Percentiles rank a stretch among this genome's conserved stretches.
Conservation (phyloP, 177 flowering plant genomes). For the Vitis hybrid region DNA sequence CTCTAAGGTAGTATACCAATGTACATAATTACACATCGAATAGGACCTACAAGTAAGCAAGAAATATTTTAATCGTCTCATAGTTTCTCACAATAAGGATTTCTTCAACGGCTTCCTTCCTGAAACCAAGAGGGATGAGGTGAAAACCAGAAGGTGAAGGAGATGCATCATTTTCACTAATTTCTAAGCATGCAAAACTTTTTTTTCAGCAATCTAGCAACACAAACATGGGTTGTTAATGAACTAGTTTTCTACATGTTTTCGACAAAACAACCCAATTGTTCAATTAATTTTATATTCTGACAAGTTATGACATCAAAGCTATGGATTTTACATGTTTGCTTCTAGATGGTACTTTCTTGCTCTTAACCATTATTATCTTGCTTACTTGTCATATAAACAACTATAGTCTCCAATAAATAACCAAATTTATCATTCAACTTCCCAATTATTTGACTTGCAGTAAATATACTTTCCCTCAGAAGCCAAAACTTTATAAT, state of each 20-base stretch:
- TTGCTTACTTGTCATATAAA: conserved; percentile 6
- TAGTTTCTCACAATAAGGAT: too few species aligned
- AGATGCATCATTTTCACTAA: conserved; percentile 7
- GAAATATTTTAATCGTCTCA: too few species aligned
- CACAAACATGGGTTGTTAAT: neutral
- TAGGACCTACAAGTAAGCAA: too few species aligned
- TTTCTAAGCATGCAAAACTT: neutral
- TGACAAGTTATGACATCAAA: neutral
- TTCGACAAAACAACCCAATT: conserved; percentile 1
- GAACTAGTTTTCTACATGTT: conserved; percentile 3
- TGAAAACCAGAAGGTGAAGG: too few species aligned
- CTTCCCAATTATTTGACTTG: too few species aligned
- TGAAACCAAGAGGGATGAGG: too few species aligned
- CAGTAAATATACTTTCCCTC: too few species aligned
- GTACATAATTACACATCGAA: too few species aligned
- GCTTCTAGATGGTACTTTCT: neutral
- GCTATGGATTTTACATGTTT: neutral
- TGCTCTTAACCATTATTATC: conserved; percentile 5
- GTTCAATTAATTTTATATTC: conserved; percentile 1
- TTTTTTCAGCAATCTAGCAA: neutral
- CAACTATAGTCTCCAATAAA: neutral
- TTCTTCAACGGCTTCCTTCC: too few species aligned
- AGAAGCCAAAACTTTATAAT: too few species aligned
- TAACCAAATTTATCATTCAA: neutral
- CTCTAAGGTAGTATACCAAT: too few species aligned